Percentiles rank a stretch among this genome's conserved stretches.
Evolutionary conservation across 371 early-diverging fungal species (phyloP).

Genomic region (Rhizopus sp.): DNA sequence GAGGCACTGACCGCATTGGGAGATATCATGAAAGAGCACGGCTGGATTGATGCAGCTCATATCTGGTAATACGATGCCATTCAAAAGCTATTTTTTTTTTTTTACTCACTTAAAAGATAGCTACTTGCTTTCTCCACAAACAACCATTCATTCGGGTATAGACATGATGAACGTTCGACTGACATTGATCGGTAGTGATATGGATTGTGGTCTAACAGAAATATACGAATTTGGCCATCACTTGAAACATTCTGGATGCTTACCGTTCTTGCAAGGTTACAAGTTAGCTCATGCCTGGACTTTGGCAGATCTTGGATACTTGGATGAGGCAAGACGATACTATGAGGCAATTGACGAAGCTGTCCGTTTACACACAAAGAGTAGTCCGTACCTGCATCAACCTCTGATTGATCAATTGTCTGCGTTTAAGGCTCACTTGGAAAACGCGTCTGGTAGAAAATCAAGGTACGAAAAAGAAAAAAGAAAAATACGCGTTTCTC

Average conservation of each 20-base stretch:
- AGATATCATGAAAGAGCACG: slow-evolving; percentile 66
- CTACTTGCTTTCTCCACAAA: slow-evolving; percentile 66
- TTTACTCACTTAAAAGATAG: slow-evolving; percentile 35
- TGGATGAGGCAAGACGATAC: slow-evolving; percentile 73
- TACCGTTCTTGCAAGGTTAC: slow-evolving; percentile 90
- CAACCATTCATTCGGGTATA: slow-evolving; percentile 58
- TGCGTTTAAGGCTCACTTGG: slow-evolving; percentile 51
- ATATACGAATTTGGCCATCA: slow-evolving; percentile 80
- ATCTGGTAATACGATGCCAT: slow-evolving; percentile 65
- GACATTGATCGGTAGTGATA: slow-evolving; percentile 64
- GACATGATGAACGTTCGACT: slow-evolving; percentile 60
- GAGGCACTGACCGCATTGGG: slow-evolving; percentile 77
- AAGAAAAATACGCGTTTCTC: not conserved
- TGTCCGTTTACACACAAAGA: slow-evolving; percentile 70
- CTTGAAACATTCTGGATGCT: slow-evolving; percentile 44
- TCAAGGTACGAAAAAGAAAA: slow-evolving; percentile 34
- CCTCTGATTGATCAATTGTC: slow-evolving; percentile 66
- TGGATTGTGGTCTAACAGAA: slow-evolving; percentile 71
- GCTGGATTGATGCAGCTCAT: slow-evolving; percentile 77
- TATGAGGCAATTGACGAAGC: slow-evolving; percentile 76
- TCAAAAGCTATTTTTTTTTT: slow-evolving; percentile 7
- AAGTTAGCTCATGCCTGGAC: slow-evolving; percentile 83
- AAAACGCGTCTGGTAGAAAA: slow-evolving; percentile 41
- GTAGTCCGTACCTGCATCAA: slow-evolving; percentile 77
- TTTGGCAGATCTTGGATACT: slow-evolving; percentile 78